phyloP scores from a whole-genome alignment of 495 filamentous ascomycete genomes.

The Beverwykella pulmonaria region DNA sequence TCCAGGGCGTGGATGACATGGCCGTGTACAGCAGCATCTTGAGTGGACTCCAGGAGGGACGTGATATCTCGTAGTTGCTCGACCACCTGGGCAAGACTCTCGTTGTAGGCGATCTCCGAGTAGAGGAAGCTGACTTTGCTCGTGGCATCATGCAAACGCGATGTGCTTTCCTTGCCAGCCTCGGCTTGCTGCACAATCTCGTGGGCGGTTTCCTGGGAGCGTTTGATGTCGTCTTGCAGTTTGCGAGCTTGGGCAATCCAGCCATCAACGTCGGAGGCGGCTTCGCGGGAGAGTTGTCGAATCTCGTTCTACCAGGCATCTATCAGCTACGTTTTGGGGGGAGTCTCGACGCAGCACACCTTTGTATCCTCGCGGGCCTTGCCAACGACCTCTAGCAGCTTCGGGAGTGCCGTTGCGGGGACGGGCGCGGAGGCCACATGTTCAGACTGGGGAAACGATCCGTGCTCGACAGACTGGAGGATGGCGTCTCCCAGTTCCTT shows the following conservation, averaged over 20 bases:
- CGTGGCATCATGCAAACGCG: slow-evolving; percentile 64
- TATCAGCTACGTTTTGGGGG: background rate
- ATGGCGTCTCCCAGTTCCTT: slow-evolving; percentile 64
- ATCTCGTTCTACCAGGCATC: slow-evolving; percentile 62
- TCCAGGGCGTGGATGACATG: slow-evolving; percentile 43
- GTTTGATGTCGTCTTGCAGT: slow-evolving; percentile 79
- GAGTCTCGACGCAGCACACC: slow-evolving; percentile 49
- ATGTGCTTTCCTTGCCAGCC: slow-evolving; percentile 60
- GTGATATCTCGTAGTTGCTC: slow-evolving; percentile 60
- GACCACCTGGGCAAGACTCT: slow-evolving; percentile 64
- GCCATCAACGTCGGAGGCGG: slow-evolving; percentile 73
- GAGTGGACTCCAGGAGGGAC: slow-evolving; percentile 43
- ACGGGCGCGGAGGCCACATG: slow-evolving; percentile 65
- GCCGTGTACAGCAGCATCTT: slow-evolving; percentile 43
- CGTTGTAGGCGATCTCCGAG: slow-evolving; percentile 76
- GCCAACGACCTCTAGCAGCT: slow-evolving; percentile 65
- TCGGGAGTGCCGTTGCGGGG: slow-evolving; percentile 59
- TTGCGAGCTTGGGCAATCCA: slow-evolving; percentile 84
- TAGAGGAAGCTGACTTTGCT: slow-evolving; percentile 71
- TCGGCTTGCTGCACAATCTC: slow-evolving; percentile 75
- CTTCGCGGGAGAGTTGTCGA: slow-evolving; percentile 69
- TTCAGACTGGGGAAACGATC: slow-evolving; percentile 73
- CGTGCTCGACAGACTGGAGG: slow-evolving; percentile 70
- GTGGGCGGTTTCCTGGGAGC: slow-evolving; percentile 68
- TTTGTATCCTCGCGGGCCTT: slow-evolving; percentile 69